Conservation (phyloP, 805 yeast species). For the Crinitomyces ghanaensis region DNA sequence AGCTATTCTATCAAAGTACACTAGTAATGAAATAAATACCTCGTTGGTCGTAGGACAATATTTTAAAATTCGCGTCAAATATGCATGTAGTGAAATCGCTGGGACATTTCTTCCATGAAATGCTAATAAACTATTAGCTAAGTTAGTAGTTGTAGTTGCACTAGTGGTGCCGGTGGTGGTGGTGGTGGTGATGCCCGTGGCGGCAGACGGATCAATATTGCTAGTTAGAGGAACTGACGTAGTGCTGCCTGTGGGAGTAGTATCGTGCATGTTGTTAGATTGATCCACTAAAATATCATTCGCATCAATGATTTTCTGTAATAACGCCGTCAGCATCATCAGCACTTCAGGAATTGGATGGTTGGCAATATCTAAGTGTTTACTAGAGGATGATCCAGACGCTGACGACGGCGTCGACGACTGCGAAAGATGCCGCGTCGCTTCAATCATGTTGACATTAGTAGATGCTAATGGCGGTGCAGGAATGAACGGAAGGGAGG, state of each 20-base stretch:
- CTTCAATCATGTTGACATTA: background rate
- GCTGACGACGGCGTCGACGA: slow-evolving; percentile 1
- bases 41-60: slow-evolving; percentile 99
- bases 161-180: no score
- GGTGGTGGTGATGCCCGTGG: no score
- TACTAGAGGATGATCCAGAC: slow-evolving; percentile 1
- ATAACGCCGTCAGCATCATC: slow-evolving; percentile 71
- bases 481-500: slow-evolving; percentile 1
- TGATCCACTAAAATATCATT: slow-evolving; percentile 41
- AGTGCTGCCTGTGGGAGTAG: no score
- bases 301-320: slow-evolving; percentile 80
- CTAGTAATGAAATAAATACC: slow-evolving; percentile 79
- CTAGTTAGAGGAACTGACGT: slow-evolving; percentile 18
- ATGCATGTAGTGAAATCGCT: slow-evolving; percentile 85
- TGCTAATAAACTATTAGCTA: no score
- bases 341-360: slow-evolving; percentile 74
- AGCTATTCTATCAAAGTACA: slow-evolving; percentile 89
- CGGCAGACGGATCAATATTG: no score
- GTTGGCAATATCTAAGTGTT: slow-evolving; percentile 55
- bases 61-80: slow-evolving; percentile 78
- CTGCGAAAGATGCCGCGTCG: slow-evolving; percentile 5
- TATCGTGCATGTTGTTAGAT: no score
- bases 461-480: background rate
- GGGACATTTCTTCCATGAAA: slow-evolving; percentile 96
- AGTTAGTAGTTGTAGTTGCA: no score